phyloP scores from a whole-genome alignment of 768 basidiomycete species.

The Leccinellum luteum region DNA sequence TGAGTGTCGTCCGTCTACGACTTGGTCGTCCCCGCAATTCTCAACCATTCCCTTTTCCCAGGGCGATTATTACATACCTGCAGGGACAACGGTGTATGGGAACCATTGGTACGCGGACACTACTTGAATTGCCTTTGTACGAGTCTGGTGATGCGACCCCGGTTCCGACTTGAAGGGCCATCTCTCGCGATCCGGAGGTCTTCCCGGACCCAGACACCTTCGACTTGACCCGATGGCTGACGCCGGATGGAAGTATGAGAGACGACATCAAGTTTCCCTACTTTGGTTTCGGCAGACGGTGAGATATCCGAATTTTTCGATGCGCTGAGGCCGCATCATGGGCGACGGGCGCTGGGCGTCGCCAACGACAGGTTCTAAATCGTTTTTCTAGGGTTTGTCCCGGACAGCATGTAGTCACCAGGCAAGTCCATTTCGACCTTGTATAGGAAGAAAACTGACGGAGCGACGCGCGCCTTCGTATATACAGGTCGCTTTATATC shows the following conservation, averaged over 20 bases:
- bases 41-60: not conserved
- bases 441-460: not conserved
- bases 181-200: constrained; percentile 36
- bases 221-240: constrained; percentile 34
- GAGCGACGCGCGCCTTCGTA: not conserved
- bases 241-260: constrained; percentile 24
- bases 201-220: constrained; percentile 39
- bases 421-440: constrained; percentile 25
- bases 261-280: constrained; percentile 46
- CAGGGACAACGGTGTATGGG: constrained; percentile 16
- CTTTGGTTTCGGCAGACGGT: constrained; percentile 52
- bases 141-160: not conserved
- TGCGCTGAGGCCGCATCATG: not conserved
- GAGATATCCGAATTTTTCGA: not conserved
- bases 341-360: not conserved
- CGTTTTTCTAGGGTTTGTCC: constrained; percentile 50
- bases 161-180: constrained; percentile 23
- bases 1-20: not conserved
- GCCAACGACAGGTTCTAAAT: not conserved
- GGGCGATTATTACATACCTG: constrained; percentile 18
- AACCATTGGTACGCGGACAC: constrained; percentile 13
- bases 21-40: not conserved
- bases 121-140: not conserved
- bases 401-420: constrained; percentile 49
- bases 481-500: constrained; percentile 52